Evolutionary conservation across 345 rosid species (phyloP).

Genomic region (Cochlearia excelsa): DNA sequence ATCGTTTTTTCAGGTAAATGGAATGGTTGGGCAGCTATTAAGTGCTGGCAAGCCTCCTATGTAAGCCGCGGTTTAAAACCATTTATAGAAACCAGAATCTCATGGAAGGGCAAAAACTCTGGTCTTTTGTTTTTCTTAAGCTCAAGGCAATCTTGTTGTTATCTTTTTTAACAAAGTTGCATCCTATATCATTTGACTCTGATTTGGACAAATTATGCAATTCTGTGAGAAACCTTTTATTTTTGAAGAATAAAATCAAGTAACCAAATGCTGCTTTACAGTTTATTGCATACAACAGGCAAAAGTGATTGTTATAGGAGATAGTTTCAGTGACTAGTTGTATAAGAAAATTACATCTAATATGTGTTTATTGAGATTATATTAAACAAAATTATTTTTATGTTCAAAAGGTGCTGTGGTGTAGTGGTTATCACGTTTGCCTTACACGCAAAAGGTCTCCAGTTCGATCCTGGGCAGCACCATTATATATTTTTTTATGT

Average conservation of each 20-base stretch:
- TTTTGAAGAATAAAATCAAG: conserved; percentile 19
- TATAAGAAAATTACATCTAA: no score
- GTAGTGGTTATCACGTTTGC: no score
- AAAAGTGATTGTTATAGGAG: no score
- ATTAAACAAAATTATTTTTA: no score
- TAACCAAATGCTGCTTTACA: conserved; percentile 5
- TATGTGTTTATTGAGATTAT: no score
- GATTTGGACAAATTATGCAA: conserved; percentile 18
- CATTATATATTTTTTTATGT: no score
- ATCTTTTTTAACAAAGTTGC: conserved; percentile 20
- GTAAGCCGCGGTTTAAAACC: conserved; percentile 36
- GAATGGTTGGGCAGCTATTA: conserved; percentile 81
- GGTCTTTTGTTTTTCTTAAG: conserved; percentile 16
- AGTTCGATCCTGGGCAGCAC: no score
- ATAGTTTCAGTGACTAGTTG: no score
- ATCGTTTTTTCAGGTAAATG: conserved; percentile 64
- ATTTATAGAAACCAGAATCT: conserved; percentile 12
- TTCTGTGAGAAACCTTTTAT: conserved; percentile 17
- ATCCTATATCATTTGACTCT: conserved; percentile 12
- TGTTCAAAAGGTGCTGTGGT: no score
- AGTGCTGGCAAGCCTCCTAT: conserved; percentile 73
- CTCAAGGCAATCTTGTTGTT: conserved; percentile 22
- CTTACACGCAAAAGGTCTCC: no score
- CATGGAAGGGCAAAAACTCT: conserved; percentile 20
- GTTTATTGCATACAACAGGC: no score